These are phyloP conservation scores for Dentipellis sp. DNA, from an alignment of 768 basidiomycete species.

Conservation along the genomic window DNA sequence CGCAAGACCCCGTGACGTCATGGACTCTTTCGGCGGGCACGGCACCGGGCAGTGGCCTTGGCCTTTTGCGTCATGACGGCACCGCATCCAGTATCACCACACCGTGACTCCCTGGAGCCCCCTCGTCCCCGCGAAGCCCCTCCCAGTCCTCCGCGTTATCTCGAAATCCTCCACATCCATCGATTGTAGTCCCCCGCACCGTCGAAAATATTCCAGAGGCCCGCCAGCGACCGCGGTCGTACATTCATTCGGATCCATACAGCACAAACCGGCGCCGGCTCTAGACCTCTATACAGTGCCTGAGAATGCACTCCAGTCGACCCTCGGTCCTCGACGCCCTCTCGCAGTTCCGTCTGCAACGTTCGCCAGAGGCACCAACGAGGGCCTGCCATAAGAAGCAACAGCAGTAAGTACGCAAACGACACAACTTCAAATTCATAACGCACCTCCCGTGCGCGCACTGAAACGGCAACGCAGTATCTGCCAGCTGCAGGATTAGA, in stretches of 20 bases:
- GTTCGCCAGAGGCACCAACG: slow-evolving; percentile 39
- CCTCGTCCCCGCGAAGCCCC: no score
- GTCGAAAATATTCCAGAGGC: no score
- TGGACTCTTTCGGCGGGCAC: neutral
- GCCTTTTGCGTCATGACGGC: no score
- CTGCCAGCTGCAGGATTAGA: slow-evolving; percentile 57
- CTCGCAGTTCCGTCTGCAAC: slow-evolving; percentile 9
- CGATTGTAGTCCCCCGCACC: no score
- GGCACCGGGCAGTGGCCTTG: neutral
- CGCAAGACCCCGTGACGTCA: neutral
- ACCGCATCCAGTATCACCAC: no score
- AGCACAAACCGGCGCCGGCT: no score
- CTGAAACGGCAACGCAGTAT: slow-evolving; percentile 82
- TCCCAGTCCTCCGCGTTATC: no score
- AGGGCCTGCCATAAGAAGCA: slow-evolving; percentile 31
- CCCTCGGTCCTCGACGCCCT: neutral
- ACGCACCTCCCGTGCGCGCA: slow-evolving; percentile 89
- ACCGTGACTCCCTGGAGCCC: no score
- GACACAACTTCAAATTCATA: slow-evolving; percentile 1
- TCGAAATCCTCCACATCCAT: no score
- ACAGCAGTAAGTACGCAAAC: neutral
- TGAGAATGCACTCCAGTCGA: neutral
- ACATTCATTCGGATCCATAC: no score
- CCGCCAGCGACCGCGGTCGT: no score
- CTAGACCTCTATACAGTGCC: neutral